These are phyloP conservation scores for Beauveria varroae DNA, from an alignment of 2,329 filamentous ascomycete species.

Conservation along the genomic window DNA sequence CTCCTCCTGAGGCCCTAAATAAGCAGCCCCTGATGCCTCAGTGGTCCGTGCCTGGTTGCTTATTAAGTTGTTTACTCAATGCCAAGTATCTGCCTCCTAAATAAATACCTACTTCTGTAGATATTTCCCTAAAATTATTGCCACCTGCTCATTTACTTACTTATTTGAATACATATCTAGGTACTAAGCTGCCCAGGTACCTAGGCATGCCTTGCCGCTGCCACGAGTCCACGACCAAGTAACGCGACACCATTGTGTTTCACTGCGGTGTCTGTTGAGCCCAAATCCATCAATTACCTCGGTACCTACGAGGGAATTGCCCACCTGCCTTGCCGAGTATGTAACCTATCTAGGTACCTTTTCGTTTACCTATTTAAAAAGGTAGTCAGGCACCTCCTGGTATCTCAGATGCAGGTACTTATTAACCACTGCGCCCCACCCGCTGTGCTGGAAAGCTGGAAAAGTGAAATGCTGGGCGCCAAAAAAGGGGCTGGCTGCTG, in stretches of 20 bases:
- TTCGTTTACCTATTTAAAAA: too few relatives aligned
- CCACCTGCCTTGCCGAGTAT: not conserved
- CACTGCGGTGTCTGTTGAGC: not conserved
- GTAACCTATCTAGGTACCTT: too few relatives aligned
- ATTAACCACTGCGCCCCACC: too few relatives aligned
- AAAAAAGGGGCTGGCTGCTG: not conserved
- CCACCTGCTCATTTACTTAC: too few relatives aligned
- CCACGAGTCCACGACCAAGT: not conserved
- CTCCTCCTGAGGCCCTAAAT: conserved; percentile 9
- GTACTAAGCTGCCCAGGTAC: not conserved
- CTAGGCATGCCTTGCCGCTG: too few relatives aligned
- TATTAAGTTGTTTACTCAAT: not conserved
- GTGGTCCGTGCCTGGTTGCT: conserved; percentile 9
- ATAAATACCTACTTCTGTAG: not conserved
- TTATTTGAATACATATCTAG: too few relatives aligned
- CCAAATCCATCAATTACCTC: not conserved
- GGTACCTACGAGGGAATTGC: too few relatives aligned
- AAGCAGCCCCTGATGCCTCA: conserved; percentile 8
- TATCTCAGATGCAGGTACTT: too few relatives aligned
- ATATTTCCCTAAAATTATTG: too few relatives aligned
- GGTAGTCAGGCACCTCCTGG: not conserved
- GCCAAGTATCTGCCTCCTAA: not conserved
- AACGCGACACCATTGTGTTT: not conserved
- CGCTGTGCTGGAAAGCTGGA: too few relatives aligned
- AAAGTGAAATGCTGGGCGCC: not conserved